phyloP scores from a whole-genome alignment of 1,284 basidiomycete species.

The Trametes polyzona region DNA sequence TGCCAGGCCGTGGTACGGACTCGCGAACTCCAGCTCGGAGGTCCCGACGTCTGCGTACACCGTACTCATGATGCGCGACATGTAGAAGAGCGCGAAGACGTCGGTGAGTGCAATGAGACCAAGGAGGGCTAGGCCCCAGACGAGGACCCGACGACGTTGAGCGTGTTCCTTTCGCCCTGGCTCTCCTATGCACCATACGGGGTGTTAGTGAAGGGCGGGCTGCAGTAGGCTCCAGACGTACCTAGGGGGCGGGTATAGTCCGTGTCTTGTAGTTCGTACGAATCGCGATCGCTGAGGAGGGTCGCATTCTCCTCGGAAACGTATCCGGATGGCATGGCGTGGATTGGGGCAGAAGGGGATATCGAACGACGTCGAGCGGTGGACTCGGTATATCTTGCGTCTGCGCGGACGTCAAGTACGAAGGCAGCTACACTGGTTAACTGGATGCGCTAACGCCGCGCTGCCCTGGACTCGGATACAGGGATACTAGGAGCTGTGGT shows the following conservation, averaged over 20 bases:
- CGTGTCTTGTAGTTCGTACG: neutral
- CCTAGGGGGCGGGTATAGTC: neutral
- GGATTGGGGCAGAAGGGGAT: neutral
- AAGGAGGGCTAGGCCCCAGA: conserved; percentile 18
- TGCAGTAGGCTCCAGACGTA: neutral
- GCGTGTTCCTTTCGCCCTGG: neutral
- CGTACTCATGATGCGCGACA: conserved; percentile 27
- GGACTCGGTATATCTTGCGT: no score
- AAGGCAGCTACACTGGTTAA: no score
- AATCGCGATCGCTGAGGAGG: neutral
- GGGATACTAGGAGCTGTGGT: no score
- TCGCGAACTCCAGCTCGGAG: conserved; percentile 27
- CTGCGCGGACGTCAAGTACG: no score
- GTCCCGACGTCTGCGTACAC: conserved; percentile 16
- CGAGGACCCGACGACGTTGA: neutral
- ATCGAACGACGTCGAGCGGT: neutral
- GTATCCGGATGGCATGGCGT: neutral
- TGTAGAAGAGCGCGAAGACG: conserved; percentile 16
- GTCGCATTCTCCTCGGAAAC: conserved; percentile 1
- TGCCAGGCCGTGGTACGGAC: conserved; percentile 32
- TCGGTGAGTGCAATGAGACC: conserved; percentile 17
- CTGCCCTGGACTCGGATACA: no score
- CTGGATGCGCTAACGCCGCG: no score
- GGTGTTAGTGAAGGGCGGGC: neutral
- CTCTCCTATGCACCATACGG: neutral